Percentiles rank a stretch among this genome's conserved stretches.
Evolutionary conservation across 441 rosid genomes (phyloP).

Genomic region (Erodium moschatum): DNA sequence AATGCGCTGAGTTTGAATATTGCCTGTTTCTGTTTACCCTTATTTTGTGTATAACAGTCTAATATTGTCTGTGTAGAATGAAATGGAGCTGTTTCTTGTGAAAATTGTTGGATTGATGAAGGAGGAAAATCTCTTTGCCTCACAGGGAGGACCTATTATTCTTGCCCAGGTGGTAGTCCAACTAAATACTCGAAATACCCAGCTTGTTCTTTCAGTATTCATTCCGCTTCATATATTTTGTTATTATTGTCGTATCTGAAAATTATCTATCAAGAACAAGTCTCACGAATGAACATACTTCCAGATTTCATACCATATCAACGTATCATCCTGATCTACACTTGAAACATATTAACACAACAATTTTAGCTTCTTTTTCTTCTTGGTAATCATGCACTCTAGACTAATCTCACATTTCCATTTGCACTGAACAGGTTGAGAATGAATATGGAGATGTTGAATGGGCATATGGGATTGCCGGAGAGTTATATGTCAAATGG

Average conservation of each 20-base stretch:
- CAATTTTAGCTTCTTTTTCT: background rate
- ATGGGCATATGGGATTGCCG: constrained; percentile 46
- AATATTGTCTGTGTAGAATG: constrained; percentile 29
- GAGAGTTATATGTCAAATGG: constrained; percentile 46
- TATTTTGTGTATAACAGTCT: background rate
- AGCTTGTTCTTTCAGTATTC: background rate
- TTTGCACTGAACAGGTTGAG: constrained; percentile 40
- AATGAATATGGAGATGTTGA: constrained; percentile 56
- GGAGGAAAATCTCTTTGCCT: constrained; percentile 52
- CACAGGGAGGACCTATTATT: constrained; percentile 66
- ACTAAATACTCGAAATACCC: background rate
- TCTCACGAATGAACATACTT: too few species aligned
- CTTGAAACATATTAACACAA: too few species aligned
- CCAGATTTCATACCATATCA: too few species aligned
- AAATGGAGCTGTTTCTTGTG: constrained; percentile 44
- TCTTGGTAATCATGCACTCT: background rate
- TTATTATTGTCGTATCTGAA: background rate
- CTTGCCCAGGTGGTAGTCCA: constrained; percentile 50
- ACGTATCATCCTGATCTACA: too few species aligned
- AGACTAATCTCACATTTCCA: background rate
- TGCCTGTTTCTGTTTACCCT: background rate
- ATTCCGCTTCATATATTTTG: constrained; percentile 1
- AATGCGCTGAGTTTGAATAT: background rate
- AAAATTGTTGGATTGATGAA: constrained; percentile 52
- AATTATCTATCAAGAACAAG: too few species aligned